A percentile compares a stretch with the other conserved stretches of the same genome.
phyloP scores from a whole-genome alignment of 208 protist genomes.

The Plasmodiophora brassicae region DNA sequence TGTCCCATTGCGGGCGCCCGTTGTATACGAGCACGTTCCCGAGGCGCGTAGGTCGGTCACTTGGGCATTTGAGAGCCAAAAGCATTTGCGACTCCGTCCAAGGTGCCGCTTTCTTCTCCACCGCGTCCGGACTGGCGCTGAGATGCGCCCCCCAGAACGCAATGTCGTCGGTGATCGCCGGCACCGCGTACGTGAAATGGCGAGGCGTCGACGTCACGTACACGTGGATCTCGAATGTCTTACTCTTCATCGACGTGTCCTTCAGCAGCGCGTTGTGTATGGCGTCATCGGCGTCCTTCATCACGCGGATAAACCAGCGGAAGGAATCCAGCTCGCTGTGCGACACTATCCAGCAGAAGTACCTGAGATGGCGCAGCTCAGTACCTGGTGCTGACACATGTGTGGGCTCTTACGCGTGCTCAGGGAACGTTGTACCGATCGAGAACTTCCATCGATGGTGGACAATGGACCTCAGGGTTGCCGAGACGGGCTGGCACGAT shows the following conservation, averaged over 20 bases:
- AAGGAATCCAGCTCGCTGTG: slow-evolving; percentile 4
- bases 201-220: not conserved
- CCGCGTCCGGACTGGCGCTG: not conserved
- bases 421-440: not conserved
- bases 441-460: slow-evolving; percentile 31
- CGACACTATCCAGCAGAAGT: slow-evolving; percentile 22
- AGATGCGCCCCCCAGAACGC: slow-evolving; percentile 1
- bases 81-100: slow-evolving; percentile 15
- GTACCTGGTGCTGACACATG: not conserved
- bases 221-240: slow-evolving; percentile 28
- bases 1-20: slow-evolving; percentile 6
- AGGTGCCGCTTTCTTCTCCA: not conserved
- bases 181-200: not conserved
- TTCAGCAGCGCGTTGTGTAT: not conserved
- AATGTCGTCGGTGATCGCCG: not conserved
- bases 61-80: not conserved
- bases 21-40: slow-evolving; percentile 5
- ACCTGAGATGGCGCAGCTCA: not conserved
- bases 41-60: not conserved
- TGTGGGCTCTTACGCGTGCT: not conserved
- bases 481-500: not conserved
- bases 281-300: slow-evolving; percentile 25
- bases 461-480: not conserved
- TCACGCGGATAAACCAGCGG: not conserved
- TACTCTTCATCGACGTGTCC: slow-evolving; percentile 2